A percentile compares a stretch with the other conserved stretches of the same genome.
Evolutionary conservation across 1,284 basidiomycete species (phyloP).

Genomic region (Ustilago lituana): DNA sequence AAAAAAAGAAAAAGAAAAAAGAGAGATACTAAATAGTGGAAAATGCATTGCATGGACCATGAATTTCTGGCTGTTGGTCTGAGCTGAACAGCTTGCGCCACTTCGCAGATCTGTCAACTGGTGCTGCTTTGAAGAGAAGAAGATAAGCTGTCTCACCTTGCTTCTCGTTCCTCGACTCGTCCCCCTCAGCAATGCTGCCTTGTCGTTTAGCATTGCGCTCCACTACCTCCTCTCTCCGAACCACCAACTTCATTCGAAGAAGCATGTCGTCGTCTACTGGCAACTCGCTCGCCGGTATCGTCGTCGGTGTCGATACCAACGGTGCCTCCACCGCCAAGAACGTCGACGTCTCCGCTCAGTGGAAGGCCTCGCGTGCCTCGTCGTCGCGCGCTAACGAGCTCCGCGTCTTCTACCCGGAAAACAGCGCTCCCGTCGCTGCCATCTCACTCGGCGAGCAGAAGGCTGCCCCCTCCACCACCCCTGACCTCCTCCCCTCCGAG

Average conservation of each 20-base stretch:
- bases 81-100: no score
- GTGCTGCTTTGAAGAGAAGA: no score
- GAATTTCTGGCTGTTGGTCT: not conserved
- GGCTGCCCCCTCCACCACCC: slow-evolving; percentile 56
- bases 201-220: slow-evolving; percentile 37
- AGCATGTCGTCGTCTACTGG: slow-evolving; percentile 42
- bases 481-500: slow-evolving; percentile 55
- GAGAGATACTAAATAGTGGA: no score
- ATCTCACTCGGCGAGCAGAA: slow-evolving; percentile 60
- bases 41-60: slow-evolving; percentile 1
- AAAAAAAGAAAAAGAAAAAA: slow-evolving; percentile 4
- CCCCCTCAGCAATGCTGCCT: slow-evolving; percentile 38
- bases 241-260: slow-evolving; percentile 13
- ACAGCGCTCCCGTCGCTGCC: slow-evolving; percentile 52
- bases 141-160: not conserved
- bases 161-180: not conserved
- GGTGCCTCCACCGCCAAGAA: slow-evolving; percentile 50
- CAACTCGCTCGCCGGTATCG: slow-evolving; percentile 47
- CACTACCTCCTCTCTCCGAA: slow-evolving; percentile 11
- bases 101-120: no score
- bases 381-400: slow-evolving; percentile 58
- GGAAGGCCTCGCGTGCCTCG: slow-evolving; percentile 59
- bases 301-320: slow-evolving; percentile 49
- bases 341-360: slow-evolving; percentile 56
- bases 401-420: slow-evolving; percentile 59